These are phyloP conservation scores for Phaffomyces thermotolerans DNA, from an alignment of 805 yeast genomes.

Conservation along the genomic window DNA sequence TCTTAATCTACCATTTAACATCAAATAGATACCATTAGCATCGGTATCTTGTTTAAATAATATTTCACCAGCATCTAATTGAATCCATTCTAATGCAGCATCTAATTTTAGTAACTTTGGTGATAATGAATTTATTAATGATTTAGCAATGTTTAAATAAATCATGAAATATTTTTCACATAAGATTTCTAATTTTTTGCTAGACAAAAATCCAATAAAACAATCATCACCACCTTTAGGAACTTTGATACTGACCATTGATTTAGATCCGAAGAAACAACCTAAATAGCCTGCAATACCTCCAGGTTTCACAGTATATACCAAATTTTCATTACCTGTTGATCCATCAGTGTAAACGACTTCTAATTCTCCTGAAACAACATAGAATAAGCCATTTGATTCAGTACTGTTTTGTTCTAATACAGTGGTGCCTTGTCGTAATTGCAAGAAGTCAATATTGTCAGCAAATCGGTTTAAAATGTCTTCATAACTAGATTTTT, in stretches of 20 bases:
- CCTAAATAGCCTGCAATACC: slow-evolving; percentile 87
- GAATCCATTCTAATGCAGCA: slow-evolving; percentile 93
- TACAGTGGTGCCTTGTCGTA: slow-evolving; percentile 46
- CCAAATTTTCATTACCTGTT: slow-evolving; percentile 28
- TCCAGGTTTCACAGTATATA: slow-evolving; percentile 63
- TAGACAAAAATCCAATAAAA: slow-evolving; percentile 68
- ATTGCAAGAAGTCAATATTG: slow-evolving; percentile 47
- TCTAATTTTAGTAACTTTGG: slow-evolving; percentile 67
- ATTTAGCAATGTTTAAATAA: slow-evolving; percentile 70
- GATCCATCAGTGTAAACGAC: slow-evolving; percentile 41
- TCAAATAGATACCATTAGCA: slow-evolving; percentile 88
- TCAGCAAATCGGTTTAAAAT: slow-evolving; percentile 44
- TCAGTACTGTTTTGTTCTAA: slow-evolving; percentile 53
- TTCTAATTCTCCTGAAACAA: slow-evolving; percentile 71
- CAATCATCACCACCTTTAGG: slow-evolving; percentile 34
- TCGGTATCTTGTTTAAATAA: slow-evolving; percentile 75
- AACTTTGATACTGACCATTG: slow-evolving; percentile 67
- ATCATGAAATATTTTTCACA: slow-evolving; percentile 72
- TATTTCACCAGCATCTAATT: slow-evolving; percentile 76
- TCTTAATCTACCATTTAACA: slow-evolving; percentile 80
- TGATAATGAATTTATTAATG: slow-evolving; percentile 60
- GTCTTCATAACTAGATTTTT: slow-evolving; percentile 44
- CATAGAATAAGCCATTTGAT: slow-evolving; percentile 71
- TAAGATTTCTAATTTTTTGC: slow-evolving; percentile 51
- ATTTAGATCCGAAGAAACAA: slow-evolving; percentile 68